Evolutionary conservation across 2,329 filamentous ascomycete genomes (phyloP), one percentile per base, ranked within the genome.

Genomic region (Fusarium luffae): DNA sequence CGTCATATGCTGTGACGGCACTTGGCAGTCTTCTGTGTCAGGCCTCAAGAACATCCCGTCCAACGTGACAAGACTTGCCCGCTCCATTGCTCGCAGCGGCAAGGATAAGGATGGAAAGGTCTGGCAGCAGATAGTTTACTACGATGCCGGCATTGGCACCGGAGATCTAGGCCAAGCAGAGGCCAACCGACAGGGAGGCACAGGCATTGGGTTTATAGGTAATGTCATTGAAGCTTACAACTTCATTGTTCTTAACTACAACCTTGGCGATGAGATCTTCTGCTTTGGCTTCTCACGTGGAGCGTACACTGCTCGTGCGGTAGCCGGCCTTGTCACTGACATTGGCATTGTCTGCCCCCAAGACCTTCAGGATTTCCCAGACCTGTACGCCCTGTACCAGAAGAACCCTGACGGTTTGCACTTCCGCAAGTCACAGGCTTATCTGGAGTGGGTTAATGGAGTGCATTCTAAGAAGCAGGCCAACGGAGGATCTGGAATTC

Each of bases 1-100:
- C 56, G 57, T 80, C 40, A 71, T 79, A 44, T 81, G 79, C 61
- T 80, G 78, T 34, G 79, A 81, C 56, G 79, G 79, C 18, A 79
- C 79, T 10, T 80, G 77, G 79, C 79, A 78, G 54, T 68, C 54
- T 4, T 66, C 66, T 7, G 72, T 72, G 23, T 72, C 71, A 11
- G 74, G 76, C 13, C 70, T 72, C 18, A 71, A 69, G 43, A 70
- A 71, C 28, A 66, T 74, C 49, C 73, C 77, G 1, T 77, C 77
- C 14, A 81, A 81, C 28, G 79, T 81, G 12, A 76, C 75, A 28
- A 77, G 78, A 18, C 69, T 81, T 9, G 75, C 75, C 16, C 74
- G 78, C 30, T 75, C 75, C 3, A 63, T 80, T 46, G 64, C 69
- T 25, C 73, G 69, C 14, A 57, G 64, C 12, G 68, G 64, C 10